These are phyloP conservation scores for Schrenkiella parvula DNA, from an alignment of 345 rosid genomes.

Conservation along the genomic window DNA sequence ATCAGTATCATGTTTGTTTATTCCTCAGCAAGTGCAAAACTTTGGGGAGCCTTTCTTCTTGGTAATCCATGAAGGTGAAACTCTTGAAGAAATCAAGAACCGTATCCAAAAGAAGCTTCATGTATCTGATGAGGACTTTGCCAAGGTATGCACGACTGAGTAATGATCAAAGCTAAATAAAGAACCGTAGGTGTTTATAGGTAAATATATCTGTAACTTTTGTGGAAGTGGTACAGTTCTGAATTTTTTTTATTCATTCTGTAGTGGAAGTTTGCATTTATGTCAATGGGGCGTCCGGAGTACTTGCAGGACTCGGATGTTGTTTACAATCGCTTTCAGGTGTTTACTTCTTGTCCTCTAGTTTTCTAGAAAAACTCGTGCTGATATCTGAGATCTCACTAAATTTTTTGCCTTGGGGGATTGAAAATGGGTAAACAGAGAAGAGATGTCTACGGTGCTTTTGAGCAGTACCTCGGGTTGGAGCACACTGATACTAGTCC, in stretches of 20 bases:
- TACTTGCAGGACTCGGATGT: conserved; percentile 82
- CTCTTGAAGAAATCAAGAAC: conserved; percentile 69
- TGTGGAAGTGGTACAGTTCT: not conserved
- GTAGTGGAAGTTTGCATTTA: conserved; percentile 95
- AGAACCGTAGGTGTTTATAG: not conserved
- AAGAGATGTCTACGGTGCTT: conserved; percentile 88
- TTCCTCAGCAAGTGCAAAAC: conserved; percentile 75
- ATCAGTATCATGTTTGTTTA: conserved; percentile 13
- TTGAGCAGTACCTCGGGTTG: conserved; percentile 96
- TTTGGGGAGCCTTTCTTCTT: conserved; percentile 98
- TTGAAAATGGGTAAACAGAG: conserved; percentile 44
- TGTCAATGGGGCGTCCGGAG: conserved; percentile 88
- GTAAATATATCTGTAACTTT: not conserved
- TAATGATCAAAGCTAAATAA: not conserved
- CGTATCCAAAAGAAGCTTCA: conserved; percentile 90
- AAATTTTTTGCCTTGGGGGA: not conserved
- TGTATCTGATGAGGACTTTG: conserved; percentile 90
- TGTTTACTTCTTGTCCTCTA: conserved; percentile 6
- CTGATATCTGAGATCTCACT: not conserved
- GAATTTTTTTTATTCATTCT: not conserved
- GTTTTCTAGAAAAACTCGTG: not conserved
- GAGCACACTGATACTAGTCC: conserved; percentile 86
- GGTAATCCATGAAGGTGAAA: conserved; percentile 91
- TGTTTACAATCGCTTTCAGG: conserved; percentile 85
- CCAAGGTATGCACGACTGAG: conserved; percentile 54